These are phyloP conservation scores for Talinum fruticosum DNA, from an alignment of 148 eudicot species.

Conservation along the genomic window DNA sequence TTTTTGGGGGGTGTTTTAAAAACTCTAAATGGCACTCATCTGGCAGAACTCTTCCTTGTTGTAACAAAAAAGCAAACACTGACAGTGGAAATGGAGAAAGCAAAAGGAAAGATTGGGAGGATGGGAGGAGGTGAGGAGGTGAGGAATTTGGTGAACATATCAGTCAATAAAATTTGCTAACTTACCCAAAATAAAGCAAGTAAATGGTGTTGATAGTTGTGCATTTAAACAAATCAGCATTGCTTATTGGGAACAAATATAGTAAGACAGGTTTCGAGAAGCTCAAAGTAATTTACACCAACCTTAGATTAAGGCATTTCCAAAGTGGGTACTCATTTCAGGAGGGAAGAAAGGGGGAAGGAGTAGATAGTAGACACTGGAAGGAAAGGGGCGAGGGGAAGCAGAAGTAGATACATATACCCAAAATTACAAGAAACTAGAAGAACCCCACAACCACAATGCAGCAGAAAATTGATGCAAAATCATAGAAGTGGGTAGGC, in stretches of 20 bases:
- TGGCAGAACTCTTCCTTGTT: no score
- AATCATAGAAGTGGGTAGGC: not conserved
- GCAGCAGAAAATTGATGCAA: conserved; percentile 8
- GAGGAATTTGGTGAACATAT: not conserved
- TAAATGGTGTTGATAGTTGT: not conserved
- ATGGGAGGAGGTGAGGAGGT: not conserved
- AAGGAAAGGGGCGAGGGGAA: no score
- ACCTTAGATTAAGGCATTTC: not conserved
- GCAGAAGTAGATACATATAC: conserved; percentile 12
- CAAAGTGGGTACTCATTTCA: not conserved
- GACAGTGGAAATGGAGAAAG: no score
- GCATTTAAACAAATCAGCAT: not conserved
- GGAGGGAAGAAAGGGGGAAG: not conserved
- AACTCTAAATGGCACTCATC: no score
- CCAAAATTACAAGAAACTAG: conserved; percentile 16
- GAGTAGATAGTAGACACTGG: not conserved
- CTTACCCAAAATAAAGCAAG: not conserved
- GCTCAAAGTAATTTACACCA: not conserved
- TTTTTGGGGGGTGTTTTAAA: not conserved
- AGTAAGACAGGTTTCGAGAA: not conserved
- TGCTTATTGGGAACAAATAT: not conserved
- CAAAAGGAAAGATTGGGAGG: not conserved
- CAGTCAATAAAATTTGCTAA: not conserved
- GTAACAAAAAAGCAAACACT: no score
- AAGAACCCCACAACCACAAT: conserved; percentile 1